Evolutionary conservation across 108 stramenopile species (phyloP), one percentile per base, ranked within the genome.

Genomic region (Bacterosira constricta): DNA sequence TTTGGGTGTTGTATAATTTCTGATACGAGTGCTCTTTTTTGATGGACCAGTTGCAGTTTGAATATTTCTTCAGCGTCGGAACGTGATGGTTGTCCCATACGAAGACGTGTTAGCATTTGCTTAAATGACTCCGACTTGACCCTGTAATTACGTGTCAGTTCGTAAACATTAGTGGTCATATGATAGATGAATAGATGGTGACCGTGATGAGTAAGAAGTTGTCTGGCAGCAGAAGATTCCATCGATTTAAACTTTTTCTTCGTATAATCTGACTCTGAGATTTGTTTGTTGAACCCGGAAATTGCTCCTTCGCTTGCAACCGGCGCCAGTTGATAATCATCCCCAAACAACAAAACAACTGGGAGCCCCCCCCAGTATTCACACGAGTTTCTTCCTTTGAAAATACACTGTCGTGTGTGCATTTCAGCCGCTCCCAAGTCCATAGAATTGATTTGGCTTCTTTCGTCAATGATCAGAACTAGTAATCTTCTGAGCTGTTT

Each of bases 311-410:
- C 44, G 5, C 20, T 18, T 18, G 20, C 20, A 45, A 45, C 44
- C 44, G 44, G 44, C 44, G 17, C n/a, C 44, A 45, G 44, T 45
- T 45, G n/a, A n/a, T n/a, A n/a, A n/a, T n/a, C n/a, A n/a, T n/a
- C n/a, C n/a, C n/a, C n/a, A n/a, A n/a, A n/a, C n/a, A n/a, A n/a
- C n/a, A n/a, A n/a, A n/a, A n/a, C n/a, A n/a, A n/a, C n/a, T n/a
- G n/a, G n/a, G n/a, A n/a, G n/a, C n/a, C n/a, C n/a, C n/a, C n/a
- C n/a, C n/a, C n/a, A n/a, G n/a, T n/a, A n/a, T n/a, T n/a, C n/a
- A n/a, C n/a, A n/a, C n/a, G n/a, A n/a, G n/a, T n/a, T n/a, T n/a
- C n/a, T n/a, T n/a, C n/a, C n/a, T n/a, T n/a, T n/a, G n/a, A n/a
- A n/a, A n/a, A n/a, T n/a, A n/a, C n/a, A n/a, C n/a, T n/a, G n/a